A percentile compares a stretch with the other conserved stretches of the same genome.
Evolutionary conservation across 768 basidiomycete species (phyloP).

Genomic region (Pulveroboletus sp.): DNA sequence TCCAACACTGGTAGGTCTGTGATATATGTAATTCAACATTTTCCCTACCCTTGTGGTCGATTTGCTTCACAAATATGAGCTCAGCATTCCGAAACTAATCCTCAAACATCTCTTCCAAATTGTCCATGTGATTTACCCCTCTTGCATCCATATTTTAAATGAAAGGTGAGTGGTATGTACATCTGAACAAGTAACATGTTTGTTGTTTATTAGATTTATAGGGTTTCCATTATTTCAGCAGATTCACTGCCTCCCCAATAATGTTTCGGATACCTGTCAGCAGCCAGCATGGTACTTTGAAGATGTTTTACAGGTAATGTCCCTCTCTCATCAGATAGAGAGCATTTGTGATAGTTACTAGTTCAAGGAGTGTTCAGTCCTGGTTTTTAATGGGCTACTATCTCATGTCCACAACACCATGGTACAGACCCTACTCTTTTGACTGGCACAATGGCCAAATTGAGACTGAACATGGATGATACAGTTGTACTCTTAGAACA

Average conservation of each 20-base stretch:
- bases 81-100: not conserved
- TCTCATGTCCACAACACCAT: too few species aligned
- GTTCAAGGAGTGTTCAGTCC: conserved; percentile 34
- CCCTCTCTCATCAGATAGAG: conserved; percentile 2
- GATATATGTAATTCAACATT: not conserved
- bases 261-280: conserved; percentile 37
- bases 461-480: not conserved
- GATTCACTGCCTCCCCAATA: conserved; percentile 24
- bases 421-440: not conserved
- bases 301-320: conserved; percentile 37
- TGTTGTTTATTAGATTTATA: too few species aligned
- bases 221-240: too few species aligned
- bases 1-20: conserved; percentile 7
- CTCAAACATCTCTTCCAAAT: not conserved
- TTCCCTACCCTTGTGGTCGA: not conserved
- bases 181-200: too few species aligned
- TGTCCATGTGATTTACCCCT: not conserved
- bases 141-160: not conserved
- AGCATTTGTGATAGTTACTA: too few species aligned
- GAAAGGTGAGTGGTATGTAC: too few species aligned
- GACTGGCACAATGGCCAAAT: not conserved
- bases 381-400: conserved; percentile 29
- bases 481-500: not conserved
- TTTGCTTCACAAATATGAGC: not conserved
- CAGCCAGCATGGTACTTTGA: conserved; percentile 40